A percentile compares a stretch with the other conserved stretches of the same genome.
Conservation (phyloP, 148 eudicot genomes). For the Pharnaceum exiguum region DNA sequence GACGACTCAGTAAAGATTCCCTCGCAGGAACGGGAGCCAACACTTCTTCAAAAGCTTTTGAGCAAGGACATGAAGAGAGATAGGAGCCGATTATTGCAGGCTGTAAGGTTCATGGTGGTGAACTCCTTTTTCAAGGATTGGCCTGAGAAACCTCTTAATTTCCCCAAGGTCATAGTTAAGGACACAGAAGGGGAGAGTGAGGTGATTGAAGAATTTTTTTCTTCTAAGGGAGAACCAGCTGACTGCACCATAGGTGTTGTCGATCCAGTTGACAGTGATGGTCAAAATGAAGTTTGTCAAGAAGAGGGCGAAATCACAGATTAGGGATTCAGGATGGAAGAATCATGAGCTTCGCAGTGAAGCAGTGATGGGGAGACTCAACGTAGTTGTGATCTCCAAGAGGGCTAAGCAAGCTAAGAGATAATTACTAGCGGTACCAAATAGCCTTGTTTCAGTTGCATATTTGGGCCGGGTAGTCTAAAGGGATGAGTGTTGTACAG, state of each 20-base stretch:
- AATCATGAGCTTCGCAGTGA: no score
- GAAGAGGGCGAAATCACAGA: conserved; percentile 71
- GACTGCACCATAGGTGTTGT: conserved; percentile 10
- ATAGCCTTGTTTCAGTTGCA: no score
- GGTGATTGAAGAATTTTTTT: conserved; percentile 16
- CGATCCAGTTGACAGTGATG: conserved; percentile 1
- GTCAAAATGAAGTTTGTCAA: conserved; percentile 9
- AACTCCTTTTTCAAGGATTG: conserved; percentile 69
- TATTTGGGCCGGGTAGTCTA: no score
- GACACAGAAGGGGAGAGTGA: conserved; percentile 26
- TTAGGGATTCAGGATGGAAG: conserved; percentile 4
- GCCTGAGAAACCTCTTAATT: conserved; percentile 54
- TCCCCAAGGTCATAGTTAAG: conserved; percentile 55
- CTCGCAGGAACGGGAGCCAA: conserved; percentile 39
- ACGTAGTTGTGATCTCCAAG: no score
- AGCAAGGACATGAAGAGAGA: conserved; percentile 65
- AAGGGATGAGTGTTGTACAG: no score
- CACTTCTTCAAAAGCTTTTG: conserved; percentile 71
- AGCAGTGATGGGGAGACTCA: no score
- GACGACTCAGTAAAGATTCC: conserved; percentile 10
- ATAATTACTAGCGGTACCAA: no score
- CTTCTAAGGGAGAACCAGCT: conserved; percentile 1
- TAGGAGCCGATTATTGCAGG: conserved; percentile 56
- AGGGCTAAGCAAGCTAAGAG: no score
- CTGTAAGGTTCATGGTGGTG: conserved; percentile 70